A percentile compares a stretch with the other conserved stretches of the same genome.
Evolutionary conservation across 2,329 filamentous ascomycete genomes (phyloP).

Genomic region (Trichoderma sp.): DNA sequence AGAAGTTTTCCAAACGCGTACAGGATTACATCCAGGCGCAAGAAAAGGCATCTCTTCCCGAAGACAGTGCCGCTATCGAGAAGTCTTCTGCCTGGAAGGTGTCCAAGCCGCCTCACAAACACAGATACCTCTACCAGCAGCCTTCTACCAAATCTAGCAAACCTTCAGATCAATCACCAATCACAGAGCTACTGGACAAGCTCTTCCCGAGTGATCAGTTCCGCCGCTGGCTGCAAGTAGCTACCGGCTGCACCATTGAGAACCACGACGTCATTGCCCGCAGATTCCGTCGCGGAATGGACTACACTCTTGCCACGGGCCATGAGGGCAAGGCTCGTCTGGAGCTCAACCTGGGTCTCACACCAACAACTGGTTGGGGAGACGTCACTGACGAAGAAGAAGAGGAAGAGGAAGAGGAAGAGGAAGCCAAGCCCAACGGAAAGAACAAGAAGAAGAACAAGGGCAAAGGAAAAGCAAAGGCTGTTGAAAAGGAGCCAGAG

Average conservation of each 20-base stretch:
- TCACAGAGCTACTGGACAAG: slow-evolving; percentile 77
- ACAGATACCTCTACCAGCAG: slow-evolving; percentile 84
- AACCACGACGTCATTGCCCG: slow-evolving; percentile 79
- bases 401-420: slow-evolving; percentile 41
- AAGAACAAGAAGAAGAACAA: slow-evolving; percentile 32
- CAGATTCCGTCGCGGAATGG: slow-evolving; percentile 80
- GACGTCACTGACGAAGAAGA: slow-evolving; percentile 59
- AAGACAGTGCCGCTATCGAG: slow-evolving; percentile 58
- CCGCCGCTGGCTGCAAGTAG: slow-evolving; percentile 82
- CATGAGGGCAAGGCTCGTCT: slow-evolving; percentile 77
- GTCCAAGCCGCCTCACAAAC: slow-evolving; percentile 89
- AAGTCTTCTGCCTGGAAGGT: slow-evolving; percentile 67
- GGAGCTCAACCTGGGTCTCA: slow-evolving; percentile 85
- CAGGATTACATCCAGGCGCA: slow-evolving; percentile 68
- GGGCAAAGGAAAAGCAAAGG: slow-evolving; percentile 35
- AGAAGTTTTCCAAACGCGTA: slow-evolving; percentile 74
- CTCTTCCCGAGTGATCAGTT: slow-evolving; percentile 85
- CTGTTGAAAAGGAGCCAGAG: slow-evolving; percentile 33
- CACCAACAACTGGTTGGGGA: slow-evolving; percentile 83
- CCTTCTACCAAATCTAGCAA: slow-evolving; percentile 43
- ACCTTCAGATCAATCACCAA: slow-evolving; percentile 53
- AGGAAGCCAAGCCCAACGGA: slow-evolving; percentile 36
- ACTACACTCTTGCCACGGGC: slow-evolving; percentile 91
- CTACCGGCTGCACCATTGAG: slow-evolving; percentile 73
- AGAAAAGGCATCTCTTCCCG: slow-evolving; percentile 53